phyloP scores from a whole-genome alignment of 345 rosid species.

The Heritiera littoralis region DNA sequence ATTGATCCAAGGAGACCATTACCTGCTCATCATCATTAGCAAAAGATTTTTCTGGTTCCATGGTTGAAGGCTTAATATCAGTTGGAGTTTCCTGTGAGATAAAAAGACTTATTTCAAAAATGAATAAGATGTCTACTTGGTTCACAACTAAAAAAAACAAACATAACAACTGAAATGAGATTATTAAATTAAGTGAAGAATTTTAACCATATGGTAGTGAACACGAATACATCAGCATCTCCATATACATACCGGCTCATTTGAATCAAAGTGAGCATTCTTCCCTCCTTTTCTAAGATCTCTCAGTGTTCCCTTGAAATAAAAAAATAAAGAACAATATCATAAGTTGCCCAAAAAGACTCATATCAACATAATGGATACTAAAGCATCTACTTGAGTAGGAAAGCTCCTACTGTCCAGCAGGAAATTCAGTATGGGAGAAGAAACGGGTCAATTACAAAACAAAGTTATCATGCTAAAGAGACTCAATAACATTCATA shows the following conservation, averaged over 20 bases:
- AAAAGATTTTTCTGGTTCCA: constrained; percentile 35
- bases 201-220: neutral
- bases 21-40: constrained; percentile 44
- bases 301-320: constrained; percentile 50
- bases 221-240: neutral
- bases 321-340: neutral
- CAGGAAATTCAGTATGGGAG: neutral
- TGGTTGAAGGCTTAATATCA: constrained; percentile 42
- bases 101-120: constrained; percentile 4
- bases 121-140: neutral
- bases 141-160: neutral
- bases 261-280: constrained; percentile 31
- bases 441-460: neutral
- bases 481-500: constrained; percentile 4
- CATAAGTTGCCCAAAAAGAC: constrained; percentile 17
- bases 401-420: neutral
- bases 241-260: constrained; percentile 40
- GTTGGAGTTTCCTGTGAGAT: constrained; percentile 32
- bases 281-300: constrained; percentile 49
- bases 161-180: neutral
- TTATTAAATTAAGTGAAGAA: neutral
- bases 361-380: neutral
- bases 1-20: constrained; percentile 20
- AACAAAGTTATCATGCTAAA: neutral
- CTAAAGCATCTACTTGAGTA: neutral